Percentiles rank a stretch among this genome's conserved stretches.
Evolutionary conservation across 441 rosid genomes (phyloP).

Genomic region (Biscutella laevigata): DNA sequence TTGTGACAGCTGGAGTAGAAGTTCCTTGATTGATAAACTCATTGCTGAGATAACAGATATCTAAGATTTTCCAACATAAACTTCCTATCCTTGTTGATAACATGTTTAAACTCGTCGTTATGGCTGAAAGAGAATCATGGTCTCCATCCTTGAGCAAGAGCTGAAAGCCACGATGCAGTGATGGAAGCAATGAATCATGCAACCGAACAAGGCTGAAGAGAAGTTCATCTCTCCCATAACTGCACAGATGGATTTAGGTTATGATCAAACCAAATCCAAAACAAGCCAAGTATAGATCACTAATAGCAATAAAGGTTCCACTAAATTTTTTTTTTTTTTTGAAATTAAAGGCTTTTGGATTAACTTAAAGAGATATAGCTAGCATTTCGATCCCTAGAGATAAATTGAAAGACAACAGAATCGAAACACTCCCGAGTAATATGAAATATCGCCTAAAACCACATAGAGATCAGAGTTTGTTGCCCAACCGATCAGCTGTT

Average conservation of each 20-base stretch:
- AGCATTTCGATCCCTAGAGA: too few species aligned
- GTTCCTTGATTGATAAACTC: constrained; percentile 39
- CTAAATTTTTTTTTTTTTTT: too few species aligned
- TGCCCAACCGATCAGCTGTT: too few species aligned
- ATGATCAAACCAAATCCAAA: constrained; percentile 13
- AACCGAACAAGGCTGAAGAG: constrained; percentile 53
- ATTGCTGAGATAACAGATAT: constrained; percentile 58
- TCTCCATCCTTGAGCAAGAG: constrained; percentile 39
- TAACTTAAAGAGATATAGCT: too few species aligned
- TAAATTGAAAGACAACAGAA: too few species aligned
- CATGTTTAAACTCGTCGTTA: constrained; percentile 60
- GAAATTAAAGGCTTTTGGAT: too few species aligned
- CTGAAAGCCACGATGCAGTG: constrained; percentile 53
- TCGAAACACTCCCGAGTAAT: too few species aligned
- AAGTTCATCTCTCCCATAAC: constrained; percentile 77
- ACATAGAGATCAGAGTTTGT: too few species aligned
- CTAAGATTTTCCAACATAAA: constrained; percentile 75
- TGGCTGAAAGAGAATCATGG: constrained; percentile 36
- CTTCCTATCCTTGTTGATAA: constrained; percentile 56
- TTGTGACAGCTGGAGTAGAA: constrained; percentile 40
- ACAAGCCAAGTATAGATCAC: not conserved
- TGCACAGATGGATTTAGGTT: constrained; percentile 32
- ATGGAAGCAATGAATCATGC: constrained; percentile 82
- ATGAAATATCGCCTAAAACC: too few species aligned
- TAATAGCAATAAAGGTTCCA: not conserved